A percentile compares a stretch with the other conserved stretches of the same genome.
phyloP scores from a whole-genome alignment of 805 yeast genomes.

The Kodamaea neixiangensis region DNA sequence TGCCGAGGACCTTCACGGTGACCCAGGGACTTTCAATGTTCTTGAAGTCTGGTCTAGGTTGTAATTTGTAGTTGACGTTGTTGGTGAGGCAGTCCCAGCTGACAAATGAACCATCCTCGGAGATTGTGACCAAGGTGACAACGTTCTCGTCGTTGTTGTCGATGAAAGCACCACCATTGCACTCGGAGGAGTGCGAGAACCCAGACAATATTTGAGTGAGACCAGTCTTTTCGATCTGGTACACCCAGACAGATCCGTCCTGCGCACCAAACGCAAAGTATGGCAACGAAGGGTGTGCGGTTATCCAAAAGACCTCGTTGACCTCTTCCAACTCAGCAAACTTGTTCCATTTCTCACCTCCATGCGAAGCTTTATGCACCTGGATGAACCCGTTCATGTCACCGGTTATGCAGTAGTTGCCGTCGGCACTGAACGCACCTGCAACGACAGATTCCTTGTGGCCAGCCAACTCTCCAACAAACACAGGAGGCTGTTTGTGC shows the following conservation, averaged over 20 bases:
- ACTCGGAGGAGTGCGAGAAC: constrained; percentile 76
- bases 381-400: constrained; percentile 92
- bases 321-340: constrained; percentile 77
- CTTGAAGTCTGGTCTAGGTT: constrained; percentile 61
- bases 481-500: constrained; percentile 78
- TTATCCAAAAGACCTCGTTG: constrained; percentile 86
- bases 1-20: constrained; percentile 55
- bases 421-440: constrained; percentile 83
- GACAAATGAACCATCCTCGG: constrained; percentile 85
- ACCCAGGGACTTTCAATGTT: constrained; percentile 90
- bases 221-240: constrained; percentile 59
- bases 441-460: constrained; percentile 87
- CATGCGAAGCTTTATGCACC: constrained; percentile 67
- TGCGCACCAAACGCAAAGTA: constrained; percentile 89
- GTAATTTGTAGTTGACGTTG: constrained; percentile 65
- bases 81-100: constrained; percentile 89
- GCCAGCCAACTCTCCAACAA: constrained; percentile 73
- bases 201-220: constrained; percentile 76
- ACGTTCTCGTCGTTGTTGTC: constrained; percentile 52
- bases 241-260: constrained; percentile 95
- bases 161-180: constrained; percentile 78
- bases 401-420: constrained; percentile 78
- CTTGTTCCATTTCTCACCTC: constrained; percentile 81
- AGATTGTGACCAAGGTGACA: constrained; percentile 67
- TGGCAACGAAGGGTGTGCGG: constrained; percentile 73